phyloP scores from a whole-genome alignment of 2,329 filamentous ascomycete genomes.

The Lachnellula arida region DNA sequence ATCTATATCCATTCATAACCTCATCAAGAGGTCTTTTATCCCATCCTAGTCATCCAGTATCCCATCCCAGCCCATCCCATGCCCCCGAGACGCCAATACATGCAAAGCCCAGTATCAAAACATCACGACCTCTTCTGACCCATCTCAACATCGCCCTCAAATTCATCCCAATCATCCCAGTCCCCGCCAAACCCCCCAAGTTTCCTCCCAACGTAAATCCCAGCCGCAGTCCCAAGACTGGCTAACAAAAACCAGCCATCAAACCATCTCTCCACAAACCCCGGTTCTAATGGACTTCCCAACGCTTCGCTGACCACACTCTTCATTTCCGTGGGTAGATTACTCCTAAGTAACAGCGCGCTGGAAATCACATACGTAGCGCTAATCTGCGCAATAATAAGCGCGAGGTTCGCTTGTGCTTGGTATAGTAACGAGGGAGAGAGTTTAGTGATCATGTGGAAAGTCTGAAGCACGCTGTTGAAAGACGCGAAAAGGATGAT shows the following conservation, averaged over 20 bases:
- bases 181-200: conserved; percentile 42
- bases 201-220: conserved; percentile 67
- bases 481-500: conserved; percentile 79
- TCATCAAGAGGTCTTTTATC: too few relatives aligned
- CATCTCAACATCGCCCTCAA: conserved; percentile 61
- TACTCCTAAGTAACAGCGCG: conserved; percentile 70
- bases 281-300: conserved; percentile 64
- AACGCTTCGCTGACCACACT: conserved; percentile 73
- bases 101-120: not conserved
- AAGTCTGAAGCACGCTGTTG: conserved; percentile 79
- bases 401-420: conserved; percentile 67
- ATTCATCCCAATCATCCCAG: conserved; percentile 56
- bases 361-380: conserved; percentile 83
- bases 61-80: too few relatives aligned
- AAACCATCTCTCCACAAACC: conserved; percentile 78
- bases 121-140: conserved; percentile 61
- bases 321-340: conserved; percentile 72
- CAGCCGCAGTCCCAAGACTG: conserved; percentile 60
- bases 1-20: too few relatives aligned
- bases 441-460: conserved; percentile 74
- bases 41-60: too few relatives aligned
- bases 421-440: conserved; percentile 69
- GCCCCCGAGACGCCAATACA: too few relatives aligned
- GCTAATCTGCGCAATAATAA: conserved; percentile 74
- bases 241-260: conserved; percentile 79